Conservation (phyloP, 2,329 filamentous ascomycete genomes). For the Fusarium penzigii region DNA sequence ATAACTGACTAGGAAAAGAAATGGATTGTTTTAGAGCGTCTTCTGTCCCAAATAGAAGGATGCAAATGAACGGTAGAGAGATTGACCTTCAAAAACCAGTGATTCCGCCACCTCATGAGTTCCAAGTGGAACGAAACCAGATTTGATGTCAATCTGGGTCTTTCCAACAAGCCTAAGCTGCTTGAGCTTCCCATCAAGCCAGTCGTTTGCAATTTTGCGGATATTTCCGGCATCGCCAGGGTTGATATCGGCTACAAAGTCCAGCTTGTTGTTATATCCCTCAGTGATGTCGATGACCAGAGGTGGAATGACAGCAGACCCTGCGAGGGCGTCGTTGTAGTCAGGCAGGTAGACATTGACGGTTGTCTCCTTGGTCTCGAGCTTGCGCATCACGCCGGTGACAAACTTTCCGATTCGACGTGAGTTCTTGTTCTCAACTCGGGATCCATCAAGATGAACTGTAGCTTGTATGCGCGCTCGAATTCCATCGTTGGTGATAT, state of each 20-base stretch:
- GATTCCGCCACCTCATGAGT: conserved; percentile 74
- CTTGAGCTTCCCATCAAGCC: conserved; percentile 76
- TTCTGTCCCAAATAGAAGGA: conserved; percentile 64
- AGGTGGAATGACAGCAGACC: conserved; percentile 73
- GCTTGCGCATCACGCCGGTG: conserved; percentile 76
- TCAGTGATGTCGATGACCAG: conserved; percentile 77
- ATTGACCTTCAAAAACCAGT: conserved; percentile 81
- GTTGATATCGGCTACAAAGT: conserved; percentile 75
- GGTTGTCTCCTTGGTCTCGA: conserved; percentile 72
- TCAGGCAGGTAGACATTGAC: conserved; percentile 81
- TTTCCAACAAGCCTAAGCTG: conserved; percentile 72
- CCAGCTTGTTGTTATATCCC: conserved; percentile 73
- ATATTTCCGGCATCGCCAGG: conserved; percentile 78
- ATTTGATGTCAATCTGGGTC: conserved; percentile 71
- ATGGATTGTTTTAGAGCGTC: conserved; percentile 32
- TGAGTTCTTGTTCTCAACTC: conserved; percentile 70
- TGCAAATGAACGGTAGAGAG: conserved; percentile 64
- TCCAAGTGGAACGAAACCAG: conserved; percentile 78
- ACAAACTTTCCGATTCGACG: conserved; percentile 74
- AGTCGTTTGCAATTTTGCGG: conserved; percentile 81
- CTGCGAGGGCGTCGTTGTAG: conserved; percentile 75
- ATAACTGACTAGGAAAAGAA: conserved; percentile 14
- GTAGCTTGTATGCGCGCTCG: conserved; percentile 79
- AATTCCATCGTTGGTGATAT: conserved; percentile 77
- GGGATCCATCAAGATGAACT: conserved; percentile 76